phyloP scores from a whole-genome alignment of 2,329 filamentous ascomycete species.

The Cercospora citrullina region DNA sequence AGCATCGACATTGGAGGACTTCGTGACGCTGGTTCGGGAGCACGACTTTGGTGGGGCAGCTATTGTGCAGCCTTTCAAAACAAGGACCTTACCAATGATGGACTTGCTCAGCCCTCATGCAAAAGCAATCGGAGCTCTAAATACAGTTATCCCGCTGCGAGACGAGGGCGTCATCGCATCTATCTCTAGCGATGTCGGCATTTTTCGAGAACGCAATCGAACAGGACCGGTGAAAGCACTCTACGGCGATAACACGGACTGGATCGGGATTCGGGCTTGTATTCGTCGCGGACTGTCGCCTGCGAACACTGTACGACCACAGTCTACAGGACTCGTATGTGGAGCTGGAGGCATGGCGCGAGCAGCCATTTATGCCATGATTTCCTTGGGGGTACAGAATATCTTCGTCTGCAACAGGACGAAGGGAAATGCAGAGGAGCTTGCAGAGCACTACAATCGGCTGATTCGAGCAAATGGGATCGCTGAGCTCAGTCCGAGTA shows the following conservation, averaged over 20 bases:
- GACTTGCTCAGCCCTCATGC: slow-evolving; percentile 70
- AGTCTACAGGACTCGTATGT: slow-evolving; percentile 55
- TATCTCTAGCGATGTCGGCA: slow-evolving; percentile 50
- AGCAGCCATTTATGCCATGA: slow-evolving; percentile 74
- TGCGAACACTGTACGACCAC: slow-evolving; percentile 59
- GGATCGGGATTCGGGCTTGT: slow-evolving; percentile 75
- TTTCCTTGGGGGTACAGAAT: slow-evolving; percentile 73
- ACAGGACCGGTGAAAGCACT: slow-evolving; percentile 67
- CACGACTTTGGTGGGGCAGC: slow-evolving; percentile 70
- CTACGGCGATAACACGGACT: slow-evolving; percentile 79
- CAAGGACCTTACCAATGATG: slow-evolving; percentile 65
- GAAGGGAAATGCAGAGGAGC: slow-evolving; percentile 62
- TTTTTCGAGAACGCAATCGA: slow-evolving; percentile 61
- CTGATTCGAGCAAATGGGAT: slow-evolving; percentile 42
- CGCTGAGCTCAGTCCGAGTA: slow-evolving; percentile 24
- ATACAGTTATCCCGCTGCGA: slow-evolving; percentile 72
- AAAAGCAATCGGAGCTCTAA: slow-evolving; percentile 72
- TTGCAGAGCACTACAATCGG: slow-evolving; percentile 69
- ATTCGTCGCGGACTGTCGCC: slow-evolving; percentile 71
- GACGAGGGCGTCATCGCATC: slow-evolving; percentile 47
- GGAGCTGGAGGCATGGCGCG: slow-evolving; percentile 74
- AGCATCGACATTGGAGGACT: slow-evolving; percentile 60
- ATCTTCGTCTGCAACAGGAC: slow-evolving; percentile 76
- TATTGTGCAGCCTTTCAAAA: slow-evolving; percentile 72
- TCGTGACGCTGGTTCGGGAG: slow-evolving; percentile 59